phyloP scores from a whole-genome alignment of 108 stramenopile species.

The Epithemia pelagica region DNA sequence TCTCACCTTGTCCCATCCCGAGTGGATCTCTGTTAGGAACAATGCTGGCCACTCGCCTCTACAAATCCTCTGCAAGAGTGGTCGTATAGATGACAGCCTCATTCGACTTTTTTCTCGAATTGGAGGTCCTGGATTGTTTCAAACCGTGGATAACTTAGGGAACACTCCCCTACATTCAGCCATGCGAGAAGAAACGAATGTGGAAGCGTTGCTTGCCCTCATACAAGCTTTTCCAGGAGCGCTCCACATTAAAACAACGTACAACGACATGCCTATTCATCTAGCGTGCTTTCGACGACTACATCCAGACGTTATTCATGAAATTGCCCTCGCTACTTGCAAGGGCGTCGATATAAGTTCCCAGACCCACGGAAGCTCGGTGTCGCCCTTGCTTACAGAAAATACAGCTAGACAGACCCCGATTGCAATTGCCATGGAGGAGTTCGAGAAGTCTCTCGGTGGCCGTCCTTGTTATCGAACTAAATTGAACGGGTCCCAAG shows the following conservation, averaged over 20 bases:
- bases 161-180: conserved; percentile 52
- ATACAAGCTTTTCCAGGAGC: conserved; percentile 45
- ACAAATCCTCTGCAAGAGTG: conserved; percentile 44
- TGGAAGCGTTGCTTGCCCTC: conserved; percentile 24
- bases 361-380: background rate
- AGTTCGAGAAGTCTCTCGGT: conserved; percentile 25
- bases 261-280: conserved; percentile 43
- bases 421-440: conserved; percentile 42
- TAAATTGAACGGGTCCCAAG: background rate
- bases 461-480: background rate
- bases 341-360: background rate
- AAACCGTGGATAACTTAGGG: conserved; percentile 26
- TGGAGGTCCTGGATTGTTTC: conserved; percentile 35
- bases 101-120: conserved; percentile 33
- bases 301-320: conserved; percentile 25
- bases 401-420: conserved; percentile 48
- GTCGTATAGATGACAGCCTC: conserved; percentile 32
- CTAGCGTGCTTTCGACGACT: conserved; percentile 33
- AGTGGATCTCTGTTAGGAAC: conserved; percentile 37
- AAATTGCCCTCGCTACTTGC: conserved; percentile 17
- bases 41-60: conserved; percentile 40
- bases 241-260: conserved; percentile 28
- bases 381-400: conserved; percentile 20
- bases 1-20: conserved; percentile 32
- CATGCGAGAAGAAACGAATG: conserved; percentile 26